Evolutionary conservation across 148 eudicot species (phyloP).

Genomic region (Persicaria maculosa): DNA sequence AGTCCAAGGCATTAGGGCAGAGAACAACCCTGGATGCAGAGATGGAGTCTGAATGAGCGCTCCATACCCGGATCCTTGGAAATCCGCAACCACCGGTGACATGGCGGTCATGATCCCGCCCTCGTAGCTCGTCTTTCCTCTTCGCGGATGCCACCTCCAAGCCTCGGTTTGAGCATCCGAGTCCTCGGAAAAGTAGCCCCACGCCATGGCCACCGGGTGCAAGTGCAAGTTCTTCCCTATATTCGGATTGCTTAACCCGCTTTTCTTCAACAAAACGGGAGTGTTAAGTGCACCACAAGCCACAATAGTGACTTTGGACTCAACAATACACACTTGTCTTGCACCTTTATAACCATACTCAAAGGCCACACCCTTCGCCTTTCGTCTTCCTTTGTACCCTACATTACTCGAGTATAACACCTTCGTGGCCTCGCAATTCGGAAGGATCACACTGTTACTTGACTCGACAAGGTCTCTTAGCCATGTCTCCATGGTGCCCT

Average conservation of each 20-base stretch:
- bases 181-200: conserved; percentile 64
- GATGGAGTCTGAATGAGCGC: conserved; percentile 69
- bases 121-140: conserved; percentile 51
- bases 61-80: conserved; percentile 34
- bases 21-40: conserved; percentile 64
- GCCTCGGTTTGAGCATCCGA: conserved; percentile 11
- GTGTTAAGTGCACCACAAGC: conserved; percentile 74
- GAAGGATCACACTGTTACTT: conserved; percentile 45
- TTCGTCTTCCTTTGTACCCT: conserved; percentile 18
- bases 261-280: conserved; percentile 42
- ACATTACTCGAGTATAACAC: conserved; percentile 21
- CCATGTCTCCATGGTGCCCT: conserved; percentile 72
- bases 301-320: conserved; percentile 45
- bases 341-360: conserved; percentile 18
- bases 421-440: conserved; percentile 34
- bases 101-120: conserved; percentile 72
- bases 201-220: conserved; percentile 67
- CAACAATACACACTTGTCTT: conserved; percentile 23
- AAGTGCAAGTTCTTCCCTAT: conserved; percentile 62
- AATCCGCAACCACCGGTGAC: conserved; percentile 36
- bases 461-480: conserved; percentile 56
- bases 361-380: conserved; percentile 48
- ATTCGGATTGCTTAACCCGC: conserved; percentile 52
- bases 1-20: conserved; percentile 54
- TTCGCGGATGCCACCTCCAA: not conserved